Evolutionary conservation across 257 asterid species (phyloP).

Genomic region (Cynanchum wilfordii): DNA sequence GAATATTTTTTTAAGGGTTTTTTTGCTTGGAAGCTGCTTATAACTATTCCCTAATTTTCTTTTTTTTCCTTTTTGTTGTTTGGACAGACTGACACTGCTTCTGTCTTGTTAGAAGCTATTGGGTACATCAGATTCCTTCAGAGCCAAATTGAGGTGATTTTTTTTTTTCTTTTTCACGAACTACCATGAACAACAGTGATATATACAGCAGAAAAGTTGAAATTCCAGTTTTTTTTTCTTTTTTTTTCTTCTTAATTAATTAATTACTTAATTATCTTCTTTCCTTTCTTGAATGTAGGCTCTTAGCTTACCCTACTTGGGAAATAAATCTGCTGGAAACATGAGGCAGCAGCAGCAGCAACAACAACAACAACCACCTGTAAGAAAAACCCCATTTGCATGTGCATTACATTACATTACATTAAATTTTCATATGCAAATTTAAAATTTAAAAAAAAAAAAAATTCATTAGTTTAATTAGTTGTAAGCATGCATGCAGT

Average conservation of each 20-base stretch:
- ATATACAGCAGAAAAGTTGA: not conserved
- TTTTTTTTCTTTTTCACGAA: constrained; percentile 19
- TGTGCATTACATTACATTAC: constrained; percentile 22
- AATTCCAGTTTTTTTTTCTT: not conserved
- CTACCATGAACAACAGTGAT: constrained; percentile 26
- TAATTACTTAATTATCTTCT: constrained; percentile 13
- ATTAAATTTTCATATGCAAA: too few relatives aligned
- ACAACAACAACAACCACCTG: constrained; percentile 44
- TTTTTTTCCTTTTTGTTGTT: constrained; percentile 8
- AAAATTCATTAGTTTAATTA: too few relatives aligned
- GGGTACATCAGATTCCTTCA: constrained; percentile 92
- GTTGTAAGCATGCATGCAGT: not conserved
- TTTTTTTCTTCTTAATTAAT: constrained; percentile 9
- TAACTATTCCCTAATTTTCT: not conserved
- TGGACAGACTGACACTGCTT: constrained; percentile 93
- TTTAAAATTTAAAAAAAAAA: too few relatives aligned
- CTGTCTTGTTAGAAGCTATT: constrained; percentile 76
- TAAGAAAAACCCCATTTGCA: constrained; percentile 29
- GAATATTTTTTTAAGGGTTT: not conserved
- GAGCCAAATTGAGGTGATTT: constrained; percentile 71
- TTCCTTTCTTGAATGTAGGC: constrained; percentile 53
- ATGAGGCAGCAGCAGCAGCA: constrained; percentile 39
- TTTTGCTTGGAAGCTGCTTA: not conserved
- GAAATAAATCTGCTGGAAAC: constrained; percentile 41
- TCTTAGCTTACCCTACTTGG: constrained; percentile 69